These are phyloP conservation scores for Jatropha curcas DNA, from an alignment of 345 rosid genomes.

Conservation along the genomic window DNA sequence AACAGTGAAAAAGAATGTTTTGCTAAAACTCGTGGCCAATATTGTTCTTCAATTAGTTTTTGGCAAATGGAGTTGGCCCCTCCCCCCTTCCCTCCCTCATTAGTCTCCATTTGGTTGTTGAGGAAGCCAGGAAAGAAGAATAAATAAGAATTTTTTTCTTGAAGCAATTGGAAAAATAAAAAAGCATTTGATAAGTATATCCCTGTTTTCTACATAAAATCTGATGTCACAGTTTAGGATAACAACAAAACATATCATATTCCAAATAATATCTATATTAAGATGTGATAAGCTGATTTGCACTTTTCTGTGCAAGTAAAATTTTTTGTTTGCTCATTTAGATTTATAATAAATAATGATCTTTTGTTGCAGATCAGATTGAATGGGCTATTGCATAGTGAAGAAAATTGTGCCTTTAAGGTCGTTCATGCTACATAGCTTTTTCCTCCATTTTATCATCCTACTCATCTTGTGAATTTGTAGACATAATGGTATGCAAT, in stretches of 20 bases:
- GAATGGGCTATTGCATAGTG: slow-evolving; percentile 87
- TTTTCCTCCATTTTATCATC: neutral
- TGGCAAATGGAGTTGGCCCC: neutral
- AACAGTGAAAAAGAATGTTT: neutral
- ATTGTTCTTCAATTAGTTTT: too few species aligned
- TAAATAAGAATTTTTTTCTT: neutral
- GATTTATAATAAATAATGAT: neutral
- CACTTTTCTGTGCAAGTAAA: neutral
- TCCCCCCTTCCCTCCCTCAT: neutral
- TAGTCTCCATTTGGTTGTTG: neutral
- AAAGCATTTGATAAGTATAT: too few species aligned
- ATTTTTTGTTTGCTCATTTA: neutral
- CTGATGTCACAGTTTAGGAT: neutral
- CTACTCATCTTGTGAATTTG: neutral
- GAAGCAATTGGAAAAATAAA: neutral
- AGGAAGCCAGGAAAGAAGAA: neutral
- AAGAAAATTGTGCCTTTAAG: slow-evolving; percentile 81
- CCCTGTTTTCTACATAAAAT: too few species aligned
- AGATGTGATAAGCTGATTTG: neutral
- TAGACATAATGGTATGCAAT: neutral
- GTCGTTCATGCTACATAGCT: slow-evolving; percentile 29
- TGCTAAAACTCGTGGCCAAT: neutral
- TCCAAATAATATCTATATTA: neutral
- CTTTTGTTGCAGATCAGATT: slow-evolving; percentile 66
- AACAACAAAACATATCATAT: neutral